Evolutionary conservation across 2,329 filamentous ascomycete genomes (phyloP).

Genomic region (Ophiostoma piceae): DNA sequence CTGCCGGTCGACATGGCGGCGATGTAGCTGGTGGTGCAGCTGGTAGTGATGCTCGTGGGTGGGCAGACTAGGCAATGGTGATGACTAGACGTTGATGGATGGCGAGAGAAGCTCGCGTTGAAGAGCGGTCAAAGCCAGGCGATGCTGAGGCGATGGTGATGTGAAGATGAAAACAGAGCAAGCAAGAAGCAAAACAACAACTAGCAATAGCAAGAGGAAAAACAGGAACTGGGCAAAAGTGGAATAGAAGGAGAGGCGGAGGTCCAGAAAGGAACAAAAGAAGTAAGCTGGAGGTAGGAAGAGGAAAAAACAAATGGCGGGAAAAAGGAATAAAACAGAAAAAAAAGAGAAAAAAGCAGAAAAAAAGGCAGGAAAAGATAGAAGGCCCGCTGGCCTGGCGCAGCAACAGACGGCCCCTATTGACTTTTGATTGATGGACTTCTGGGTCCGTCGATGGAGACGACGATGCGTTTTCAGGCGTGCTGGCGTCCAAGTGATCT

Average conservation of each 20-base stretch:
- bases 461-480: not conserved
- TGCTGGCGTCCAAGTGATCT: constrained; percentile 6
- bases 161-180: not conserved
- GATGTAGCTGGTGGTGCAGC: not conserved
- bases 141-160: not conserved
- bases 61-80: not conserved
- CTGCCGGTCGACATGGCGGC: constrained; percentile 25
- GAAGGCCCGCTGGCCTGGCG: constrained; percentile 13
- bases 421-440: not conserved
- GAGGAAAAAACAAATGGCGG: constrained; percentile 9
- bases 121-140: not conserved
- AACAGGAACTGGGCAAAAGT: not conserved
- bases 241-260: not conserved
- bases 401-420: constrained; percentile 4
- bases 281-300: too few species aligned
- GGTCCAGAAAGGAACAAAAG: not conserved
- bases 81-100: constrained; percentile 1
- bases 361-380: not conserved
- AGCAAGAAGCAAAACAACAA: not conserved
- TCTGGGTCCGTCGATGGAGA: not conserved
- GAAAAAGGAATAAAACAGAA: not conserved
- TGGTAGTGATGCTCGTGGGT: not conserved
- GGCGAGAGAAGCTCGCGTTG: constrained; percentile 6
- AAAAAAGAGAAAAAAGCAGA: constrained; percentile 3
- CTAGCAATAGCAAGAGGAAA: not conserved